These are phyloP conservation scores for Gentiana straminea DNA, from an alignment of 257 asterid genomes.

Conservation along the genomic window DNA sequence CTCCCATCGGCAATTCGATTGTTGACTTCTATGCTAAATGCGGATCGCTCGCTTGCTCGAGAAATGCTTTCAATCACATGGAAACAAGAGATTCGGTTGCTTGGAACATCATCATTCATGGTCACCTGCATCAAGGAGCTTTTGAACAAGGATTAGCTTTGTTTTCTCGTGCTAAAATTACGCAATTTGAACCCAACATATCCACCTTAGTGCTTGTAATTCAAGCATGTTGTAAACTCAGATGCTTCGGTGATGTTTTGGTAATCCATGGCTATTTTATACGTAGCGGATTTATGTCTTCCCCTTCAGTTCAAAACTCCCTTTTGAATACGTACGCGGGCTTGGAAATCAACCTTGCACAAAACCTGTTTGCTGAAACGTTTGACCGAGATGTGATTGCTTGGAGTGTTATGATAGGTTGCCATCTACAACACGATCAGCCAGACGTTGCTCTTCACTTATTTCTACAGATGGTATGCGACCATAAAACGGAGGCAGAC, in stretches of 20 bases:
- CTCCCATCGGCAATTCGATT: constrained; percentile 52
- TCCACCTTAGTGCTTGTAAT: constrained; percentile 64
- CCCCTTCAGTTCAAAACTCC: constrained; percentile 58
- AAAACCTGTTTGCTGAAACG: constrained; percentile 58
- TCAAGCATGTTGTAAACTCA: constrained; percentile 41
- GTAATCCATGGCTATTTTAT: constrained; percentile 48
- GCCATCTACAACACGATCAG: constrained; percentile 36
- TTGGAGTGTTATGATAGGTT: constrained; percentile 71
- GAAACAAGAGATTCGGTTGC: constrained; percentile 54
- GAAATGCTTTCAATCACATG: constrained; percentile 37
- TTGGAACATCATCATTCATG: constrained; percentile 75
- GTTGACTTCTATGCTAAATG: constrained; percentile 67
- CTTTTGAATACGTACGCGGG: constrained; percentile 54
- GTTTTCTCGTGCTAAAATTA: constrained; percentile 38
- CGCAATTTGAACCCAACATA: constrained; percentile 62
- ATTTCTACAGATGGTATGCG: constrained; percentile 46
- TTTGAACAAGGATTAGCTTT: constrained; percentile 36
- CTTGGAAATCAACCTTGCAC: constrained; percentile 41
- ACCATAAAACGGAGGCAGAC: constrained; percentile 36
- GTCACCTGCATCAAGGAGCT: constrained; percentile 34
- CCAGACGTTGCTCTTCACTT: constrained; percentile 26
- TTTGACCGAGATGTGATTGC: constrained; percentile 60
- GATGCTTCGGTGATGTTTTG: constrained; percentile 30
- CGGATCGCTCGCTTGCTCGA: constrained; percentile 39
- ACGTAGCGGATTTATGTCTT: constrained; percentile 41